A percentile compares a stretch with the other conserved stretches of the same genome.
These are phyloP conservation scores for Sphaceloma murrayae DNA, from an alignment of 2,329 filamentous ascomycete species.

Conservation along the genomic window DNA sequence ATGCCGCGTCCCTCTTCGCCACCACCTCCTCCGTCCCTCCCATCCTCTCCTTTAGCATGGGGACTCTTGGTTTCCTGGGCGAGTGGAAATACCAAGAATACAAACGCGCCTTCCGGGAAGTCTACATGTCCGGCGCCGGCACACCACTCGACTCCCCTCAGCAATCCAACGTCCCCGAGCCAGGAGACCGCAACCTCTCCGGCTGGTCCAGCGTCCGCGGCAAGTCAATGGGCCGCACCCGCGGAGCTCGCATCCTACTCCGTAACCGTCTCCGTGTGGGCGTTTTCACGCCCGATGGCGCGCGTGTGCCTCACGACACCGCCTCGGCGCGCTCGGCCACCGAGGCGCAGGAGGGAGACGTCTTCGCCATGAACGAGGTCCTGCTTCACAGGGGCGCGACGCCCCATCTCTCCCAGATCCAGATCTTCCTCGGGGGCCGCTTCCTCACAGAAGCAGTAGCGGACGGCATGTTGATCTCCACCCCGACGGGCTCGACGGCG, in stretches of 20 bases:
- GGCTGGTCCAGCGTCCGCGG: conserved; percentile 67
- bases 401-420: conserved; percentile 83
- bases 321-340: conserved; percentile 29
- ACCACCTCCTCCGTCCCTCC: conserved; percentile 74
- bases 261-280: conserved; percentile 81
- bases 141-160: conserved; percentile 22
- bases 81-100: conserved; percentile 95
- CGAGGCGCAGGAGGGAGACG: conserved; percentile 29
- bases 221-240: conserved; percentile 66
- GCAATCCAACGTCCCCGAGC: background rate
- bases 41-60: conserved; percentile 92
- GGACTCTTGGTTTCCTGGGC: conserved; percentile 84
- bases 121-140: conserved; percentile 69
- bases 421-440: conserved; percentile 79
- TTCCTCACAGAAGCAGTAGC: conserved; percentile 90
- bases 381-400: conserved; percentile 84
- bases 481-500: conserved; percentile 88
- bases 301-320: conserved; percentile 27
- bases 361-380: conserved; percentile 85
- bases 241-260: conserved; percentile 71
- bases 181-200: conserved; percentile 26
- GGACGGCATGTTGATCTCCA: conserved; percentile 89
- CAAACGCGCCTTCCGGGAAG: conserved; percentile 83
- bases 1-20: conserved; percentile 78
- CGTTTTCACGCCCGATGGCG: conserved; percentile 64